Conservation (phyloP, 2,329 filamentous ascomycete species). For the Berkeleyomyces basicola region DNA sequence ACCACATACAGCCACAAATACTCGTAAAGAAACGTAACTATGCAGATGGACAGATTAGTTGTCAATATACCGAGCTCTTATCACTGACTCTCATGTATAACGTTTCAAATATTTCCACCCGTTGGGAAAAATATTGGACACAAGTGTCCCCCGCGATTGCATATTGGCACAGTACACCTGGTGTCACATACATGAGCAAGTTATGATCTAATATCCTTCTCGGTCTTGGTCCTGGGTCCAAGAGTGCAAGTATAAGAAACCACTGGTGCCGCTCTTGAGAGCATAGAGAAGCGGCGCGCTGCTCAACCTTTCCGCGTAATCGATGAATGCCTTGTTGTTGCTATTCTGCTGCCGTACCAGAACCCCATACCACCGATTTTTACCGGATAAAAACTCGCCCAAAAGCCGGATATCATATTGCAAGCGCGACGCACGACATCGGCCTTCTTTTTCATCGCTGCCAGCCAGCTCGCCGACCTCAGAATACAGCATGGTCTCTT, state of each 20-base stretch:
- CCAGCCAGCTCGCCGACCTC: background rate
- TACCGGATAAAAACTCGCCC: background rate
- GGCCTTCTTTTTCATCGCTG: background rate
- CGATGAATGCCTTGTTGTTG: background rate
- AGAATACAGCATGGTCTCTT: background rate
- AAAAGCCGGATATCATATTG: background rate
- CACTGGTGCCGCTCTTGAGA: background rate
- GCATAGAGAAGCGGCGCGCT: background rate
- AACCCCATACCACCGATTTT: background rate
- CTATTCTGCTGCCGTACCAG: background rate
- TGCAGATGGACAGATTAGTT: background rate
- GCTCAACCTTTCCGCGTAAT: background rate
- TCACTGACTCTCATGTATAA: background rate
- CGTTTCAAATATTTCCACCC: background rate
- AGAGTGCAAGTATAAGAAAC: background rate
- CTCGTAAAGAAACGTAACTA: no score
- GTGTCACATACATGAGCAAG: conserved; percentile 6
- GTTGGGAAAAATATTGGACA: no score
- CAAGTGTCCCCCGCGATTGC: background rate
- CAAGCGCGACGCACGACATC: background rate
- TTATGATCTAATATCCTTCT: conserved; percentile 12
- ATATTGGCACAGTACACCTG: background rate
- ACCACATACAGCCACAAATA: no score
- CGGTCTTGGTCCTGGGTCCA: background rate
- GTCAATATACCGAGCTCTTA: background rate